Conservation (phyloP, 495 filamentous ascomycete genomes). For the Cairneyella variabilis region DNA sequence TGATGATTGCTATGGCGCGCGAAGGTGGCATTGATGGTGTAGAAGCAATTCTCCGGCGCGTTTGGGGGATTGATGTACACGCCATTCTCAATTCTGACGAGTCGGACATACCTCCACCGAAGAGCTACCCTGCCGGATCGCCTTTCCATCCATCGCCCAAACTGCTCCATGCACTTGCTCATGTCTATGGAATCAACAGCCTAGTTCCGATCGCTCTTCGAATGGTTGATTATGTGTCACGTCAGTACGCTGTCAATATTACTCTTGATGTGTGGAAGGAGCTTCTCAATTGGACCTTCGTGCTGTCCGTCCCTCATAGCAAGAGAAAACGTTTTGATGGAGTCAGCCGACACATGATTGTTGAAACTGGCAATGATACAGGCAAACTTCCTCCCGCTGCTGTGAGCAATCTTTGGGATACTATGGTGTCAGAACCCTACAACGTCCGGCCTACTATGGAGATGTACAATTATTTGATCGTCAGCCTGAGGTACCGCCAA, state of each 20-base stretch:
- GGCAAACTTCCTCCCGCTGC: constrained; percentile 37
- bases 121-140: constrained; percentile 38
- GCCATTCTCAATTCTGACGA: constrained; percentile 21
- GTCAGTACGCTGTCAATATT: constrained; percentile 49
- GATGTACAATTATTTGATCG: constrained; percentile 50
- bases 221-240: constrained; percentile 52
- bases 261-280: constrained; percentile 48
- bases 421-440: constrained; percentile 54
- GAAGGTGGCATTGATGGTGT: constrained; percentile 49
- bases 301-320: constrained; percentile 35
- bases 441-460: constrained; percentile 49
- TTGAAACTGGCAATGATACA: constrained; percentile 8
- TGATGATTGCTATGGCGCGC: constrained; percentile 53
- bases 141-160: constrained; percentile 49
- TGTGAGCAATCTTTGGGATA: constrained; percentile 45
- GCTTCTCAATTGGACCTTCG: constrained; percentile 57
- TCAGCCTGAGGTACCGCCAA: constrained; percentile 29
- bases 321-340: not conserved
- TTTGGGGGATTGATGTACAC: constrained; percentile 57
- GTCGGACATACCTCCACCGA: constrained; percentile 26
- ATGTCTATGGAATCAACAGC: constrained; percentile 55
- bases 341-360: not conserved
- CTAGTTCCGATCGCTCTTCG: constrained; percentile 49
- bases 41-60: constrained; percentile 42
- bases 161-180: constrained; percentile 55